Percentiles rank a stretch among this genome's conserved stretches.
These are phyloP conservation scores for Trichomonascaceae sp. DNA, from an alignment of 1,139 yeast species.

Conservation along the genomic window DNA sequence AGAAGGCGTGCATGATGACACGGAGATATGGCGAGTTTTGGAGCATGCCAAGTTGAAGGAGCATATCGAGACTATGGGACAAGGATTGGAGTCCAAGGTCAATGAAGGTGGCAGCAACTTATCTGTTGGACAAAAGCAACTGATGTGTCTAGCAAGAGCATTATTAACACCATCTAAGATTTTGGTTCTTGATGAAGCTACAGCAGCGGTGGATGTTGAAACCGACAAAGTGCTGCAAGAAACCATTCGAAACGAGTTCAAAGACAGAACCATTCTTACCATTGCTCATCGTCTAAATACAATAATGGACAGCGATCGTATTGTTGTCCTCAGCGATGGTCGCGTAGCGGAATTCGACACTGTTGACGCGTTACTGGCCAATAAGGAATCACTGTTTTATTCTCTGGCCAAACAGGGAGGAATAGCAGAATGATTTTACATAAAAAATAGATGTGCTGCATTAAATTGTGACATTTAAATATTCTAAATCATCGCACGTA, in stretches of 20 bases:
- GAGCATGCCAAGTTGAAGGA: slow-evolving; percentile 77
- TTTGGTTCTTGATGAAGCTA: slow-evolving; percentile 87
- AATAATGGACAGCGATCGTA: slow-evolving; percentile 83
- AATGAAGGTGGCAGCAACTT: slow-evolving; percentile 83
- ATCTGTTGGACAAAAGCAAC: slow-evolving; percentile 87
- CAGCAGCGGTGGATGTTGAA: slow-evolving; percentile 96
- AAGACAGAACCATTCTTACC: slow-evolving; percentile 83
- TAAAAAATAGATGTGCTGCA: background rate
- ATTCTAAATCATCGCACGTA: background rate
- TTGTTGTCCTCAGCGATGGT: slow-evolving; percentile 82
- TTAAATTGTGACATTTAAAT: background rate
- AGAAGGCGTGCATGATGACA: slow-evolving; percentile 58
- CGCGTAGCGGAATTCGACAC: slow-evolving; percentile 81
- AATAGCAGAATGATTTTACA: slow-evolving; percentile 20
- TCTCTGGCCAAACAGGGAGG: slow-evolving; percentile 66
- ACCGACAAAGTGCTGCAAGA: slow-evolving; percentile 84
- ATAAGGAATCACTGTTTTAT: slow-evolving; percentile 67
- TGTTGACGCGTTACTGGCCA: slow-evolving; percentile 61
- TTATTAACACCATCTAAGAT: slow-evolving; percentile 71
- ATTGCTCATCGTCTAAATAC: slow-evolving; percentile 95
- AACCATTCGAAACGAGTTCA: slow-evolving; percentile 79
- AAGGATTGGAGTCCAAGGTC: slow-evolving; percentile 58
- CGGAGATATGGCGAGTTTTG: slow-evolving; percentile 77
- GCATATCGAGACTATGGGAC: slow-evolving; percentile 61
- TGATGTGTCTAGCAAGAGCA: slow-evolving; percentile 88